These are phyloP conservation scores for Paecilomyces fulvus DNA, from an alignment of 2,329 filamentous ascomycete species.

Conservation along the genomic window DNA sequence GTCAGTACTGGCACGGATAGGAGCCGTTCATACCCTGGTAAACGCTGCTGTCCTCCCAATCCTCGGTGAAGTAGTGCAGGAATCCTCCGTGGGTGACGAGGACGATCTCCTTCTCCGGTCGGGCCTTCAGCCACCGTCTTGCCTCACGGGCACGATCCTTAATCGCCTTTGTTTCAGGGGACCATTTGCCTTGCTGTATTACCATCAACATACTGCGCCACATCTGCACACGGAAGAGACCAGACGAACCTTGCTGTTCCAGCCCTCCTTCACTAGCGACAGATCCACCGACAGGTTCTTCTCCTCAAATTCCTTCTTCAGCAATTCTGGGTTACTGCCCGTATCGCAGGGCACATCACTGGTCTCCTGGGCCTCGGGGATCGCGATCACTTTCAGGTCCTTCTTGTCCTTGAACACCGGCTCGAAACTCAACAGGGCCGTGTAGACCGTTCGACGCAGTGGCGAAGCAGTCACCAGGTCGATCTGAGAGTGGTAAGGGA, in stretches of 20 bases:
- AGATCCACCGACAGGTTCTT: conserved; percentile 54
- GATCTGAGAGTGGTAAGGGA: conserved; percentile 57
- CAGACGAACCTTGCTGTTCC: conserved; percentile 57
- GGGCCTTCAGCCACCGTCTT: conserved; percentile 47
- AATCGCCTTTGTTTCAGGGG: conserved; percentile 44
- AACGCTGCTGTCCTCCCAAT: conserved; percentile 56
- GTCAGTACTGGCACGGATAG: neutral
- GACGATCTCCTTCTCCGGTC: conserved; percentile 58
- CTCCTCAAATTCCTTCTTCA: conserved; percentile 54
- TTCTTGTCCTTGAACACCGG: conserved; percentile 40
- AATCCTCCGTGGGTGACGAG: conserved; percentile 78
- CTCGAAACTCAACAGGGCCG: conserved; percentile 62
- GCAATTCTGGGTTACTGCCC: conserved; percentile 49
- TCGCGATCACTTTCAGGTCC: conserved; percentile 49
- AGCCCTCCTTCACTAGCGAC: conserved; percentile 52
- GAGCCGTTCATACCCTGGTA: conserved; percentile 33
- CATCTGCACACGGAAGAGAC: conserved; percentile 1
- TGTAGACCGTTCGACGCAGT: conserved; percentile 71
- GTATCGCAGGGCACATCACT: conserved; percentile 67
- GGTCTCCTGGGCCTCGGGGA: conserved; percentile 74
- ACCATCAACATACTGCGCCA: neutral
- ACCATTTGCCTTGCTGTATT: conserved; percentile 35
- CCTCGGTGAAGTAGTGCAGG: conserved; percentile 75
- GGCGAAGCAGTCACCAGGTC: conserved; percentile 70
- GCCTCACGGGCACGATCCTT: conserved; percentile 53